These are phyloP conservation scores for Cladophialophora yegresii DNA, from an alignment of 2,329 filamentous ascomycete genomes.

Conservation along the genomic window DNA sequence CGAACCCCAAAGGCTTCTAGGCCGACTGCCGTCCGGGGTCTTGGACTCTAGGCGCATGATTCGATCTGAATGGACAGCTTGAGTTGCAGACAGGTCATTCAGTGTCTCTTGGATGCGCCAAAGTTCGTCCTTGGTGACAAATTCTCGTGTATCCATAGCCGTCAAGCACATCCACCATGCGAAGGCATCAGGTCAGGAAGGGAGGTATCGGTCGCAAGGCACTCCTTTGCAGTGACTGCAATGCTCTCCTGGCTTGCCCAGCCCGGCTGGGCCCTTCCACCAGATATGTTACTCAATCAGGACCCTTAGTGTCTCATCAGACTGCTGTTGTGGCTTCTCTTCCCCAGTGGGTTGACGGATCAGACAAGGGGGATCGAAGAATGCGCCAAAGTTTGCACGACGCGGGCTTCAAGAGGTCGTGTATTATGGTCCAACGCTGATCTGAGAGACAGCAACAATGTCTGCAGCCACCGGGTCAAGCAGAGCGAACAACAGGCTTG, in stretches of 20 bases:
- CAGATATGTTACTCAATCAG: conserved; percentile 8
- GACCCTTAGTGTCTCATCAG: conserved; percentile 24
- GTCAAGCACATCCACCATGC: conserved; percentile 10
- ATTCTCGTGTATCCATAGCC: conserved; percentile 39
- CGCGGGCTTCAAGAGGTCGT: conserved; percentile 1
- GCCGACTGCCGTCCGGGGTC: conserved; percentile 62
- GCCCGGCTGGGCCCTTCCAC: conserved; percentile 28
- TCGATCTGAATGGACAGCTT: conserved; percentile 63
- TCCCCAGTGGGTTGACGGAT: not conserved
- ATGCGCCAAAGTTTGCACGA: conserved; percentile 27
- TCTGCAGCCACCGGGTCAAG: not conserved
- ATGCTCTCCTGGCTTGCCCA: conserved; percentile 28
- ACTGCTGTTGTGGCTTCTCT: conserved; percentile 4
- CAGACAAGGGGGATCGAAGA: conserved; percentile 10
- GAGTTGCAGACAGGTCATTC: conserved; percentile 61
- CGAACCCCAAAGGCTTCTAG: conserved; percentile 86
- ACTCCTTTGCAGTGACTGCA: conserved; percentile 10
- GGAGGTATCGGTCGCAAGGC: not conserved
- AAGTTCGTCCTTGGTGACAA: conserved; percentile 65
- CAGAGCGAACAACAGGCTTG: not conserved
- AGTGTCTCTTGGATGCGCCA: conserved; percentile 67
- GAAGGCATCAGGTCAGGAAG: conserved; percentile 17
- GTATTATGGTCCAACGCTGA: not conserved
- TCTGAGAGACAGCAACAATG: not conserved
- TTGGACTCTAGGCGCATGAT: conserved; percentile 63